Base-by-base conservation (phyloP, 108 stramenopile genomes). In the Aurantiochytrium sp. region DNA sequence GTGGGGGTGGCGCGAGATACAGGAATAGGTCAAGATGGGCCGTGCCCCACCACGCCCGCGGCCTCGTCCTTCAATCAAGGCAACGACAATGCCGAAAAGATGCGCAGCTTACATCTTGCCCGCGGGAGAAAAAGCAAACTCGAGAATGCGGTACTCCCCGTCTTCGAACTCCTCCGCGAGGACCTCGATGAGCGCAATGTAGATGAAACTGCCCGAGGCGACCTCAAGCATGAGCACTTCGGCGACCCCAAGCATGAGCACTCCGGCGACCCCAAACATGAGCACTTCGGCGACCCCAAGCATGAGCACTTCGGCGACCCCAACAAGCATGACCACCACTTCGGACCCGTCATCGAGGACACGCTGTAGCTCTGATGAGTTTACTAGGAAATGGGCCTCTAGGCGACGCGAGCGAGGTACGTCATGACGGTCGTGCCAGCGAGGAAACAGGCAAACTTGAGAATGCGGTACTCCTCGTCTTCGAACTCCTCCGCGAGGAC, bases 381-480 rank as follows among this genome's bases (percentile, higher is more conserved):
- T n/a, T n/a, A n/a, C n/a, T n/a, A n/a, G n/a, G n/a, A n/a, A n/a
- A n/a, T n/a, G n/a, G n/a, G n/a, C n/a, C n/a, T n/a, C n/a, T n/a
- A 81, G 24, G 69, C 69, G 15, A 45, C 69, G 42, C 69, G 69
- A 0, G 69, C 69, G 10, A 81, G 69, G 69, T 45, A 81, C 4
- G 69, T 30, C 69, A 81, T 81, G 42, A 39, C 10, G 6, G 42
- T 4, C 45, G 41, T 81, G 42, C 69, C 69, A 4, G 42, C 27
- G 17, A 45, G 41, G 42, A 81, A 81, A 45, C 4, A 39, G 69
- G 42, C 8, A 81, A 81, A 81, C 42, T 81, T 81, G 69, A 45
- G 41, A 81, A 81, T 81, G 22, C 69, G 37, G 69, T 81, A 81
- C 69, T 81, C 69, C 36, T 81, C 69, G 27, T 81, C 42, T 37